These are phyloP conservation scores for Dothistroma pini DNA, from an alignment of 2,329 filamentous ascomycete genomes.

Conservation along the genomic window DNA sequence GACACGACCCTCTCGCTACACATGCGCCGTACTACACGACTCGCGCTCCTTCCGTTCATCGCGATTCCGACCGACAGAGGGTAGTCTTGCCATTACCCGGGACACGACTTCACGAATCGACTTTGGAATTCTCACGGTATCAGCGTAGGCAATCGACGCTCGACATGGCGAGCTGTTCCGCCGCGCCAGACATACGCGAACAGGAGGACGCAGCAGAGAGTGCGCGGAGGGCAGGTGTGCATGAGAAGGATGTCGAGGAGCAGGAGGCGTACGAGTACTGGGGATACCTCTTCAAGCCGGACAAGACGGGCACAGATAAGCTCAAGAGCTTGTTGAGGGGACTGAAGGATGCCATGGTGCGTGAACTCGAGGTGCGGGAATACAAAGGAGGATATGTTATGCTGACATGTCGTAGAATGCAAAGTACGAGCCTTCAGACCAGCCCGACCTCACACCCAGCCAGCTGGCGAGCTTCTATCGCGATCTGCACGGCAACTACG, in stretches of 20 bases:
- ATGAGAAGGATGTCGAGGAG: slow-evolving; percentile 30
- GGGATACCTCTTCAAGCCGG: slow-evolving; percentile 50
- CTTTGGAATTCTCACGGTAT: too few species aligned
- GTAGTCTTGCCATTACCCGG: not conserved
- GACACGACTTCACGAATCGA: not conserved
- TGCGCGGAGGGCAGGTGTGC: slow-evolving; percentile 15
- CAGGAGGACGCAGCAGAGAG: slow-evolving; percentile 7
- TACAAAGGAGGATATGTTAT: slow-evolving; percentile 2
- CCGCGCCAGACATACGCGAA: not conserved
- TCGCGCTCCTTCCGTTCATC: not conserved
- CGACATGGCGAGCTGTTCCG: slow-evolving; percentile 2
- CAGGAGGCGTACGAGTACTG: slow-evolving; percentile 49
- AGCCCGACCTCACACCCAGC: slow-evolving; percentile 46
- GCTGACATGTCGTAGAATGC: slow-evolving; percentile 34
- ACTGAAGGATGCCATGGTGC: slow-evolving; percentile 46
- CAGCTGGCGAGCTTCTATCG: slow-evolving; percentile 51
- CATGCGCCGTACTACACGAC: not conserved
- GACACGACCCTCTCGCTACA: not conserved
- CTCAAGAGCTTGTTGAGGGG: slow-evolving; percentile 46
- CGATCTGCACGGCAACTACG: slow-evolving; percentile 45
- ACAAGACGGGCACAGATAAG: slow-evolving; percentile 49
- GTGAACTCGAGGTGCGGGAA: slow-evolving; percentile 9
- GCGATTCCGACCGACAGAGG: not conserved
- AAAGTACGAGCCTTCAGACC: slow-evolving; percentile 42
- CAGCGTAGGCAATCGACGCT: not conserved